Evolutionary conservation across 1,284 basidiomycete species (phyloP), one percentile per base, ranked within the genome.

Genomic region (Cerioporus squamosus): DNA sequence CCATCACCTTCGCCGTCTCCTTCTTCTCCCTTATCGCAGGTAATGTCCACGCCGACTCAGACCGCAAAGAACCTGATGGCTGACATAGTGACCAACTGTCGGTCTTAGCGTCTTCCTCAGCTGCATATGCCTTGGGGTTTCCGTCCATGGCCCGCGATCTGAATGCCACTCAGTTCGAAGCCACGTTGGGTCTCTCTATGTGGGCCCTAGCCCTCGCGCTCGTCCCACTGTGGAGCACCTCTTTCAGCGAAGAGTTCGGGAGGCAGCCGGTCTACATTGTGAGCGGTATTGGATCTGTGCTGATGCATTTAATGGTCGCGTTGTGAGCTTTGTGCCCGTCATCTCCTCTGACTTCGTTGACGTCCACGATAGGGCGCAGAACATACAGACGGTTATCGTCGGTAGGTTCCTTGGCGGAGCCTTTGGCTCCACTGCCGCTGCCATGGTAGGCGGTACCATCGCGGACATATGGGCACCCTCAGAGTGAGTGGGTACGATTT

Each of bases 211-310:
- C 90, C 1, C 93, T 92, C 63, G 87, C 79, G 1, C 60, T 91
- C n/a, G 79, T 87, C 2, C 92, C 92, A 0, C 79, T 94, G 8
- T 77, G 91, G 3, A 80, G 87, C 0, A 86, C 90, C 0, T 88
- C 91, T 0, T 82, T 93, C 60, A 88, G 87, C 59, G 91, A 93
- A 69, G 91, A 93, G 67, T 85, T 91, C 62, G 91, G 91, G 0
- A 74, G 91, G 33, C 83, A 82, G 51, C 87, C 87, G 29, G 73
- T 92, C 15, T 93, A 92, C 66, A 70, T 91, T 38, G 78, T 74
- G 44, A 86, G 83, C 15, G 78, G 74, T 10, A 66, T 85, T 53
- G 78, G 82, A 4, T 88, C 88, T 68, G 73, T 81, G 55, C 60
- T 85, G 15, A 83, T 86, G 76, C 84, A 84, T 67, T 63, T 90